Base-by-base conservation (phyloP, 2,329 filamentous ascomycete species). In the Ophiostoma novo-ulmi region DNA sequence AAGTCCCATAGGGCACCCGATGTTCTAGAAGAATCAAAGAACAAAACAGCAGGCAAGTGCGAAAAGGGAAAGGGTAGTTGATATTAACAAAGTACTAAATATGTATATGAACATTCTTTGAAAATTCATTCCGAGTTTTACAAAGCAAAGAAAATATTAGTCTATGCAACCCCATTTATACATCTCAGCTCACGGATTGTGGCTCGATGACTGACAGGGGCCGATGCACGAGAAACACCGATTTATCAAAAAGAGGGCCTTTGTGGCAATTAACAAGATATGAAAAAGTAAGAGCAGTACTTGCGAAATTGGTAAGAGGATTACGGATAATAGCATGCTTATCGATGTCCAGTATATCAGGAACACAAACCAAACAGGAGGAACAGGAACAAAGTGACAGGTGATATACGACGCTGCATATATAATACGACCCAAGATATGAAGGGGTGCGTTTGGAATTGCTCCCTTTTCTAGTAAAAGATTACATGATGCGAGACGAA, bases 381-480 rank as follows among this genome's bases (percentile, higher is more conserved):
- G 1, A 35, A 13, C 22, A 63, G 22, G 58, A 63, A 63, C 58
- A 63, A 31, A n/a, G 52, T 63, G 58, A 63, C 5, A 63, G 26
- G 58, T 63, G 58, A 63, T 63, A 63, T 63, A 63, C 58, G 58
- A 63, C 26, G 58, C 58, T 63, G 26, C 58, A 63, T 63, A 61
- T 7, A 14, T 31, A 35, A 35, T 35, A 63, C 58, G 14, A 63
- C 26, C 58, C 14, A 58, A 58, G n/a, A 26, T 35, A 63, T 63
- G 22, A 63, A 63, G 22, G 26, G 26, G 26, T 20, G 11, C 8
- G 52, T 58, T 58, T 63, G 13, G 13, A 63, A 20, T 17, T 63
- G 58, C 52, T 55, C 6, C 8, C 10, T 14, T 63, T 7, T 20
- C 8, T 11, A 58, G 17, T 55, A 22, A 5, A 17, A 17, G 44